Percentiles rank a stretch among this genome's conserved stretches.
These are phyloP conservation scores for Micractinium conductrix DNA, from an alignment of 139 green algal species.

Conservation along the genomic window DNA sequence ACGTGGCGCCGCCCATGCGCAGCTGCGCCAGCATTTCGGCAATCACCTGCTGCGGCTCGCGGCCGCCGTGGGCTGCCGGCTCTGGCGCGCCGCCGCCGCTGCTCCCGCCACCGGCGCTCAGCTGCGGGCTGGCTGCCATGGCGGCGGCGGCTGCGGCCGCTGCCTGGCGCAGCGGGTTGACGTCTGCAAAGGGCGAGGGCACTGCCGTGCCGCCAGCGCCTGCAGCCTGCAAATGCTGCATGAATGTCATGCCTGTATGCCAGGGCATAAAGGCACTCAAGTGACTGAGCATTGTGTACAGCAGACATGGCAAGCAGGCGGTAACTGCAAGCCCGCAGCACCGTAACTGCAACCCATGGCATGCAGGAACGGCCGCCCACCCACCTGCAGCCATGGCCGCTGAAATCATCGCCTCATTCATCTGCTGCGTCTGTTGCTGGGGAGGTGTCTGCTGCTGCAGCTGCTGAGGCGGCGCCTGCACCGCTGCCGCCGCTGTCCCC, in stretches of 20 bases:
- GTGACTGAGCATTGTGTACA: too few species aligned
- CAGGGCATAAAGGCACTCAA: too few species aligned
- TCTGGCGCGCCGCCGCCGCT: neutral
- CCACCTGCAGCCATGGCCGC: conserved; percentile 21
- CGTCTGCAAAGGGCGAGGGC: conserved; percentile 1
- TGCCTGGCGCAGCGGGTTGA: conserved; percentile 4
- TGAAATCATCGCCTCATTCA: conserved; percentile 12
- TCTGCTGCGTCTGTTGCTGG: too few species aligned
- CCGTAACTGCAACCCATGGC: too few species aligned
- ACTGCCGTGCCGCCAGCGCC: neutral
- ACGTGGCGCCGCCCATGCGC: neutral
- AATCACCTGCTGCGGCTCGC: conserved; percentile 6
- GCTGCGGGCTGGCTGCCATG: neutral
- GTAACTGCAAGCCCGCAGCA: too few species aligned
- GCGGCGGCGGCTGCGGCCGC: neutral
- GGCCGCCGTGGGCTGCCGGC: neutral
- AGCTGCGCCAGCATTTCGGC: conserved; percentile 19
- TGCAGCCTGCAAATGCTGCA: conserved; percentile 20
- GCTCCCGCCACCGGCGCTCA: neutral
- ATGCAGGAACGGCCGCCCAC: too few species aligned
- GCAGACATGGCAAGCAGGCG: too few species aligned
- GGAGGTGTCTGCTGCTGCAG: neutral
- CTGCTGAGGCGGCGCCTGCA: neutral
- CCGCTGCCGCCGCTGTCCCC: neutral
- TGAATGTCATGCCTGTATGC: conserved; percentile 25